A percentile compares a stretch with the other conserved stretches of the same genome.
These are phyloP conservation scores for Apophysomyces sp. DNA, from an alignment of 371 early-diverging fungal species.

Conservation along the genomic window DNA sequence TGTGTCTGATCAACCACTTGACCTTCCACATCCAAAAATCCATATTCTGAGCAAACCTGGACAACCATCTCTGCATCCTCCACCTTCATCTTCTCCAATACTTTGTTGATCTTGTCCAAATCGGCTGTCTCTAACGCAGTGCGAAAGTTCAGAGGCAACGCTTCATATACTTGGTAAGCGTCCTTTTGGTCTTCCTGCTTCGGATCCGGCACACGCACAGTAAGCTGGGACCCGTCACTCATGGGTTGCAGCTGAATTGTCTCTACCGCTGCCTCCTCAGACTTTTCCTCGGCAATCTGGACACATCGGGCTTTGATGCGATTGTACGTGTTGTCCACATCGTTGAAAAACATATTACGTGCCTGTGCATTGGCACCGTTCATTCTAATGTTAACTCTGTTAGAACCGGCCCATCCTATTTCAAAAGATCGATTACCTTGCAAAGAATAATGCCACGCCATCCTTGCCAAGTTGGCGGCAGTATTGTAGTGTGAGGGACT, in stretches of 20 bases:
- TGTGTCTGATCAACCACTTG: constrained; percentile 51
- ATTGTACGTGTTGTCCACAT: constrained; percentile 79
- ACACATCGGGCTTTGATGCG: constrained; percentile 79
- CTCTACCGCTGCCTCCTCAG: constrained; percentile 59
- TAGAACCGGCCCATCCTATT: neutral
- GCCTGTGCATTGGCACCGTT: constrained; percentile 53
- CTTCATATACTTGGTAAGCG: constrained; percentile 64
- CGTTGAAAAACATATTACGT: constrained; percentile 76
- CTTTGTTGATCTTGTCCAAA: constrained; percentile 81
- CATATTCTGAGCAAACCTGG: constrained; percentile 70
- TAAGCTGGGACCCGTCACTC: constrained; percentile 62
- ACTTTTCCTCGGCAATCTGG: constrained; percentile 63
- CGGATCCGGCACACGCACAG: constrained; percentile 38
- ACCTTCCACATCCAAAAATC: constrained; percentile 69
- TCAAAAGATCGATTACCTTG: constrained; percentile 46
- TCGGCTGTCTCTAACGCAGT: constrained; percentile 75
- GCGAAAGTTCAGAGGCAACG: constrained; percentile 72
- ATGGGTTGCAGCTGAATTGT: constrained; percentile 73
- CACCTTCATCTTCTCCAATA: constrained; percentile 63
- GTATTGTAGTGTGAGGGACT: constrained; percentile 82
- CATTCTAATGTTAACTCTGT: constrained; percentile 30
- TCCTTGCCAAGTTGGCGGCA: constrained; percentile 80
- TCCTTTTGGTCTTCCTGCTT: constrained; percentile 48
- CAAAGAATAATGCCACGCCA: constrained; percentile 86
- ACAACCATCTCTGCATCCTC: constrained; percentile 76